phyloP scores from a whole-genome alignment of 106 monocot genomes.

The Ottelia alismoides region DNA sequence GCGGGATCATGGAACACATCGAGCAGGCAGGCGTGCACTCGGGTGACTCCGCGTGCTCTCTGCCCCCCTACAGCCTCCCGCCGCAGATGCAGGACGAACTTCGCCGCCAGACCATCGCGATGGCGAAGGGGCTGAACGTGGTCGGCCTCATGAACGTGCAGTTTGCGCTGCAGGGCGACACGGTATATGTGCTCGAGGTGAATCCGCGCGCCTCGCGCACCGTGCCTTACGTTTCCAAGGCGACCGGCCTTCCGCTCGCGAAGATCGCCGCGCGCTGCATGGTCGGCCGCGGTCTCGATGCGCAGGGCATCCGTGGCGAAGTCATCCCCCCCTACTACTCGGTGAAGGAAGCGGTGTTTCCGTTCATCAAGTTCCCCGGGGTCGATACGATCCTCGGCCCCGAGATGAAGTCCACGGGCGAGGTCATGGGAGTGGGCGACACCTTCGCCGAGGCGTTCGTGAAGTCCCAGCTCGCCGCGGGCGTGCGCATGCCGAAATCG shows the following conservation, averaged over 20 bases:
- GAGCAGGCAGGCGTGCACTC: constrained; percentile 84
- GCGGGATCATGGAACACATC: constrained; percentile 84
- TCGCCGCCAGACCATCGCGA: constrained; percentile 37
- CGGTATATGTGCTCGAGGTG: constrained; percentile 64
- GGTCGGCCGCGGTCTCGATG: constrained; percentile 52
- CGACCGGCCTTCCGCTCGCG: constrained; percentile 63
- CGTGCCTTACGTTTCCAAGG: constrained; percentile 75
- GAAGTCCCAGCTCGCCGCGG: constrained; percentile 78
- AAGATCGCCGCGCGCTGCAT: constrained; percentile 70
- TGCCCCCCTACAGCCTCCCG: constrained; percentile 60
- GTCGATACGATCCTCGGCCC: constrained; percentile 77
- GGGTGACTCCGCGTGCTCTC: constrained; percentile 64
- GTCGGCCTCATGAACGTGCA: constrained; percentile 81
- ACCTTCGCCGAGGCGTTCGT: constrained; percentile 63
- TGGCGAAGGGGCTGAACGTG: constrained; percentile 48
- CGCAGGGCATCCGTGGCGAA: constrained; percentile 42
- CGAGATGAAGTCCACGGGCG: constrained; percentile 82
- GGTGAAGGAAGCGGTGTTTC: constrained; percentile 68
- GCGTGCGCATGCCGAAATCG: constrained; percentile 43
- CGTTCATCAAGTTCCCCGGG: constrained; percentile 79
- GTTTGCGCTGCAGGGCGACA: constrained; percentile 64
- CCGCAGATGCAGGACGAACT: constrained; percentile 30
- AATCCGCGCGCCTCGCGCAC: constrained; percentile 81
- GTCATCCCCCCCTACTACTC: constrained; percentile 65
- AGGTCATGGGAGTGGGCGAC: constrained; percentile 73